Evolutionary conservation across 78 protist species (phyloP), one percentile per base, ranked within the genome.

Genomic region (Isochrysis galbana): DNA sequence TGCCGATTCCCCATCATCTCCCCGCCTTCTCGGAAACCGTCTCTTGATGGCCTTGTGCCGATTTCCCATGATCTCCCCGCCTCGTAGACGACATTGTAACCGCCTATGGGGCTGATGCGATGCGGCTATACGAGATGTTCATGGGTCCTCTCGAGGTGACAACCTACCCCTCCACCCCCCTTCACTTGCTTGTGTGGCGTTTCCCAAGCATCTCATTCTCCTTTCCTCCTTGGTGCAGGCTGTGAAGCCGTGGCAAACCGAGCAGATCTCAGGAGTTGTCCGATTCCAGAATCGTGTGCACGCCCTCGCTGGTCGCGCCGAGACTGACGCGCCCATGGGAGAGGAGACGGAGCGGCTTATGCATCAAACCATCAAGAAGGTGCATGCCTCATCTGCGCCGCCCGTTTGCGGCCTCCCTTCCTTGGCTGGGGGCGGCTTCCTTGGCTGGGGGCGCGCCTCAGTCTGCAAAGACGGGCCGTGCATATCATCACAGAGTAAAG

Each of bases 141-240:
- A 92, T 92, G 94, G 94, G 94, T 1, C 94, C 94, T 32, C 91
- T 92, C 41, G 94, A 84, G 36, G n/a, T n/a, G n/a, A n/a, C n/a
- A n/a, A n/a, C n/a, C n/a, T n/a, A n/a, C n/a, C n/a, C n/a, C n/a
- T n/a, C n/a, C n/a, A n/a, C n/a, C n/a, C n/a, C n/a, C 26, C 26
- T 69, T 69, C 26, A 25, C 74, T 32, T 69, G 38, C 74, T 69
- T 69, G 25, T 69, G 38, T 69, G 25, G 38, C 38, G 25, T 69
- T 25, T 25, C 74, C 74, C 26, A 26, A 26, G 25, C 25, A 26
- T 26, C 38, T 69, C 38, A 25, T 69, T 25, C 74, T 69, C 38
- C 74, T 69, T n/a, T n/a, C n/a, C n/a, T n/a, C n/a, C n/a, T n/a
- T n/a, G n/a, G n/a, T n/a, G n/a, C n/a, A n/a, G n/a, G 91, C 91